Conservation (phyloP, 192 early-diverging fungal genomes). For the Coemansia sp. region DNA sequence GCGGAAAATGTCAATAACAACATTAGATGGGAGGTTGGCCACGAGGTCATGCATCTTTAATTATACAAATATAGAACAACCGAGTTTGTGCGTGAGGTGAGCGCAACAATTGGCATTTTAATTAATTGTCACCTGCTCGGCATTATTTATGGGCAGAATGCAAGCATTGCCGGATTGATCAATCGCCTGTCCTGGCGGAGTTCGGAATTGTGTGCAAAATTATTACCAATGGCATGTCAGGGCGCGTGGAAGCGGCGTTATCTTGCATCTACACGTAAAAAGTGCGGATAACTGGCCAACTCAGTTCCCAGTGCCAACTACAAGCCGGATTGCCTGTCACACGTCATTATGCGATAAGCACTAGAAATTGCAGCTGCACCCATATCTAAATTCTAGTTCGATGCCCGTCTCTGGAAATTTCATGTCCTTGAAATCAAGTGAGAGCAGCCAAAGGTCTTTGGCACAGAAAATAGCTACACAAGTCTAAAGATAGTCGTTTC, state of each 20-base stretch:
- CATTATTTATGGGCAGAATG: background rate
- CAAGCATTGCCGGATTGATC: background rate
- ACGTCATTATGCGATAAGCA: background rate
- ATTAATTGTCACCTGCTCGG: background rate
- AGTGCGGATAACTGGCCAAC: too few relatives aligned
- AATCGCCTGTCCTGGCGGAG: background rate
- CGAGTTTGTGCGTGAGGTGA: too few relatives aligned
- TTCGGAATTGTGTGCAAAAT: background rate
- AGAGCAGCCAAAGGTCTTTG: background rate
- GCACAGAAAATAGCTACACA: background rate
- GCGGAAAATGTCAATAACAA: constrained; percentile 34
- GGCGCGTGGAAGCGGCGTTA: too few relatives aligned
- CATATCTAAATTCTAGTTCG: background rate
- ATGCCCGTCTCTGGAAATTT: background rate
- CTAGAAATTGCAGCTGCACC: background rate
- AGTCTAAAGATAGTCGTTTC: background rate
- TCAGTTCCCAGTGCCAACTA: background rate
- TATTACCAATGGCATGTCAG: too few relatives aligned
- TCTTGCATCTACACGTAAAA: too few relatives aligned
- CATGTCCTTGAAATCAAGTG: background rate
- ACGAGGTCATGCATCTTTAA: constrained; percentile 29
- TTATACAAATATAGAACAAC: background rate
- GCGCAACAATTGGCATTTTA: background rate
- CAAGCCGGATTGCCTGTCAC: background rate
- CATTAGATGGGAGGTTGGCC: constrained; percentile 21